These are phyloP conservation scores for Phellopilus nigrolimitatus DNA, from an alignment of 1,284 basidiomycete species.

Conservation along the genomic window DNA sequence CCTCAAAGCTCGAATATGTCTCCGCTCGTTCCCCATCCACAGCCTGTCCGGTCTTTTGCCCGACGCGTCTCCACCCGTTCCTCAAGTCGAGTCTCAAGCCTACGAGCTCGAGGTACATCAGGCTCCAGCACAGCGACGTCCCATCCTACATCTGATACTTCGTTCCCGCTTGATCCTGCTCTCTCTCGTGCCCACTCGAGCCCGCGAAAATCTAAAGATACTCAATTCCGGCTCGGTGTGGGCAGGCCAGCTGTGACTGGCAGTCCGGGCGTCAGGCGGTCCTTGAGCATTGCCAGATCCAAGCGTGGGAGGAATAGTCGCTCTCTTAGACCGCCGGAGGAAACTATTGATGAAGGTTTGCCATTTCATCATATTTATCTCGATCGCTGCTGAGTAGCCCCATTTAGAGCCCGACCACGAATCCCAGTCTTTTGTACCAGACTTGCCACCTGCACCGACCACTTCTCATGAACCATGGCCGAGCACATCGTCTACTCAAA, in stretches of 20 bases:
- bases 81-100: conserved; percentile 13
- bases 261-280: conserved; percentile 55
- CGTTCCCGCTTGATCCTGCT: neutral
- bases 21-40: conserved; percentile 13
- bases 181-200: conserved; percentile 31
- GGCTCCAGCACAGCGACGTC: conserved; percentile 15
- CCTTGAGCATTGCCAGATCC: conserved; percentile 43
- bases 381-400: neutral
- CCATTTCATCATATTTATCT: neutral
- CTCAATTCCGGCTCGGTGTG: conserved; percentile 65
- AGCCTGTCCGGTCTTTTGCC: neutral
- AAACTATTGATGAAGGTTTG: conserved; percentile 51
- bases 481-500: neutral
- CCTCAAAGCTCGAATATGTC: conserved; percentile 17
- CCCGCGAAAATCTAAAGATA: conserved; percentile 64
- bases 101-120: conserved; percentile 15
- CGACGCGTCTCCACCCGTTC: conserved; percentile 19
- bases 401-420: conserved; percentile 7
- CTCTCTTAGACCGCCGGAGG: conserved; percentile 46
- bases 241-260: conserved; percentile 61
- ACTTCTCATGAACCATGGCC: neutral
- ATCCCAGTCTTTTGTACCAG: neutral
- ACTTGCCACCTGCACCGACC: neutral
- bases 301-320: conserved; percentile 47
- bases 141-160: neutral